phyloP scores from a whole-genome alignment of 305 asterid species.

The Coffea humblotiana region DNA sequence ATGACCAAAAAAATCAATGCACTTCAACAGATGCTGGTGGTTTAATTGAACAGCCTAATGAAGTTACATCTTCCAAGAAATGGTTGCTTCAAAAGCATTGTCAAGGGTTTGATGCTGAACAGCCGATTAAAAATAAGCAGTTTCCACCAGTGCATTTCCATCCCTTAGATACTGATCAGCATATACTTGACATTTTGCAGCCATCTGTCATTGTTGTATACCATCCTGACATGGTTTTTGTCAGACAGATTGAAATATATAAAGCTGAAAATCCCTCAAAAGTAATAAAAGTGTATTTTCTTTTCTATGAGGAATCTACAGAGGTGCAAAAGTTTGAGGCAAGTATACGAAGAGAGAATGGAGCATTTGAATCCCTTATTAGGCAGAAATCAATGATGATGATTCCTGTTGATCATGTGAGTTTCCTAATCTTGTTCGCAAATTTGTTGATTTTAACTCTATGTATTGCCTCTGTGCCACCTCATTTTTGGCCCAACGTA shows the following conservation, averaged over 20 bases:
- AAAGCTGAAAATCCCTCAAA: conserved; percentile 82
- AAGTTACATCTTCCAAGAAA: conserved; percentile 31
- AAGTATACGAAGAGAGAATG: conserved; percentile 88
- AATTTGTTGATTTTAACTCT: no score
- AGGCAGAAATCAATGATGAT: conserved; percentile 96
- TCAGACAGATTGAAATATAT: conserved; percentile 88
- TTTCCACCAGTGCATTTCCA: conserved; percentile 73
- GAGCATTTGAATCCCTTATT: conserved; percentile 89
- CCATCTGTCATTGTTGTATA: conserved; percentile 86
- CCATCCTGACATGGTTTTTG: conserved; percentile 88
- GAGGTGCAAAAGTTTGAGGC: conserved; percentile 96
- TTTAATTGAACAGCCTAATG: conserved; percentile 34
- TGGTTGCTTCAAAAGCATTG: conserved; percentile 54
- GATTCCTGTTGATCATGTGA: conserved; percentile 82
- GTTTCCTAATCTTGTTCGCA: conserved; percentile 20
- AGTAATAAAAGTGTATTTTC: conserved; percentile 76
- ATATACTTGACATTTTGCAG: conserved; percentile 72
- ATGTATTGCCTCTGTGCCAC: no score
- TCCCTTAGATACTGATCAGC: conserved; percentile 80
- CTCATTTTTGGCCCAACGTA: no score
- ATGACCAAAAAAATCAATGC: conserved; percentile 27
- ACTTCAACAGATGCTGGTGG: conserved; percentile 29
- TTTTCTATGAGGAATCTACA: conserved; percentile 90
- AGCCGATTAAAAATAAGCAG: conserved; percentile 25
- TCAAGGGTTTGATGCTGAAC: conserved; percentile 38